These are phyloP conservation scores for Pseudogymnoascus sp. DNA, from an alignment of 2,329 filamentous ascomycete species.

Conservation along the genomic window DNA sequence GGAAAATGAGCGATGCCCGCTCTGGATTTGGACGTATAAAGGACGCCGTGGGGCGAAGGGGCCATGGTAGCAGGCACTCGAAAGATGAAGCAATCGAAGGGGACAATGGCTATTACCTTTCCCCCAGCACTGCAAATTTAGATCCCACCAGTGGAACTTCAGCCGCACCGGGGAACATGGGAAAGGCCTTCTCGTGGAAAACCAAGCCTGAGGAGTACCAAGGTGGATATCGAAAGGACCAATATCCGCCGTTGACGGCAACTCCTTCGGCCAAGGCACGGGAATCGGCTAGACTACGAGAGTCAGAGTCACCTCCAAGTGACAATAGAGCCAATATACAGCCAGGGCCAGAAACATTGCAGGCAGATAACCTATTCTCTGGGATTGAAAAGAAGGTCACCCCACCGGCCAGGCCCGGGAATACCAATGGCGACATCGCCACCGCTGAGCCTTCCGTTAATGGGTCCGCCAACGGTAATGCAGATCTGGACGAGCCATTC, in stretches of 20 bases:
- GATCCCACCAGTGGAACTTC: conserved; percentile 9
- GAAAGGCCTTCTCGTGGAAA: conserved; percentile 55
- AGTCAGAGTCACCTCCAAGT: conserved; percentile 11
- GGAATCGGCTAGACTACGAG: conserved; percentile 8
- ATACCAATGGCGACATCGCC: conserved; percentile 26
- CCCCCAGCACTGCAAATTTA: conserved; percentile 16
- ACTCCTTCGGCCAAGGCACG: neutral
- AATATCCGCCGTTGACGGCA: conserved; percentile 9
- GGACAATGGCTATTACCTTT: conserved; percentile 16
- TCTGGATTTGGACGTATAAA: conserved; percentile 80
- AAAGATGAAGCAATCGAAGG: conserved; percentile 39
- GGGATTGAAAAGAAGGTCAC: neutral
- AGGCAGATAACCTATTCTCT: neutral
- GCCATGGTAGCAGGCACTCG: conserved; percentile 47
- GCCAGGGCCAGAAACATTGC: conserved; percentile 5
- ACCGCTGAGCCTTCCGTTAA: conserved; percentile 45
- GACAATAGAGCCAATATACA: conserved; percentile 12
- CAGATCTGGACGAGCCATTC: conserved; percentile 48
- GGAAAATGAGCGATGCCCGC: conserved; percentile 69
- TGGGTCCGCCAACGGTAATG: conserved; percentile 51
- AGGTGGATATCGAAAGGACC: conserved; percentile 22
- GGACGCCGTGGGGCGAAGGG: conserved; percentile 60
- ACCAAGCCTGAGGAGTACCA: conserved; percentile 54
- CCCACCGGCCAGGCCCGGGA: neutral
- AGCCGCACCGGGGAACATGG: conserved; percentile 26